Base-by-base conservation (phyloP, 139 green algal species). In the Edaphochlamys debaryana region DNA sequence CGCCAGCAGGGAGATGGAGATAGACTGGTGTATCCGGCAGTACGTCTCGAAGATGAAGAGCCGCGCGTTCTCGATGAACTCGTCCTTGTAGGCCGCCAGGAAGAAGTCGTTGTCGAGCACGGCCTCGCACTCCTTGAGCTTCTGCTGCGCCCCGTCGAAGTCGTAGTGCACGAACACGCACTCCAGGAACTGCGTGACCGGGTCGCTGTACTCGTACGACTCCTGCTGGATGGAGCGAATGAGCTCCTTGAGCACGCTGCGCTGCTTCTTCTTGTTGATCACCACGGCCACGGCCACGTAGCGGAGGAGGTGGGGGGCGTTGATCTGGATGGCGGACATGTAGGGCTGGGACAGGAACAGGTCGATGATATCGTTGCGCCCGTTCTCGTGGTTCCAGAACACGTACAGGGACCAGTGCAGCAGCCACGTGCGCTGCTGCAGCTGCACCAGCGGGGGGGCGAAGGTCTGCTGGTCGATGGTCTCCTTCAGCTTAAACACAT, bases 31-130 rank as follows among this genome's bases (percentile, higher is more conserved):
- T 67, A 97, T 95, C 62, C 93, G 41, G 79, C 68, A 79, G 92
- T 99, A 98, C 40, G 92, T 98, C 90, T 99, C 97, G 86, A 99
- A 99, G 86, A 99, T 97, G 90, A 98, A 97, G 58, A 97, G 86
- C 20, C 98, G 93, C 41, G 96, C 96, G 76, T 94, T 96, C 89
- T 99, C 96, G 64, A 98, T 89, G 86, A 99, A 99, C 76, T 98
- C 95, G 27, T 98, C 93, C 85, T 94, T 95, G 90, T 93, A 94
- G 0, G 92, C 92, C 3, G 93, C 91, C 52, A 99, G 89, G 92
- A 99, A 98, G 89, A 97, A 99, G 90, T 99, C 97, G 75, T 94
- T 95, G 68, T 95, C 95, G 32, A 99, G 90, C 79, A 99, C 90
- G 79, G 90, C 88, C 84, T 98, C 91, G 86, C 96, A 99, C 86